Percentiles rank a stretch among this genome's conserved stretches.
Conservation (phyloP, 1,284 basidiomycete genomes). For the Pseudomicrostroma phylloplanum region DNA sequence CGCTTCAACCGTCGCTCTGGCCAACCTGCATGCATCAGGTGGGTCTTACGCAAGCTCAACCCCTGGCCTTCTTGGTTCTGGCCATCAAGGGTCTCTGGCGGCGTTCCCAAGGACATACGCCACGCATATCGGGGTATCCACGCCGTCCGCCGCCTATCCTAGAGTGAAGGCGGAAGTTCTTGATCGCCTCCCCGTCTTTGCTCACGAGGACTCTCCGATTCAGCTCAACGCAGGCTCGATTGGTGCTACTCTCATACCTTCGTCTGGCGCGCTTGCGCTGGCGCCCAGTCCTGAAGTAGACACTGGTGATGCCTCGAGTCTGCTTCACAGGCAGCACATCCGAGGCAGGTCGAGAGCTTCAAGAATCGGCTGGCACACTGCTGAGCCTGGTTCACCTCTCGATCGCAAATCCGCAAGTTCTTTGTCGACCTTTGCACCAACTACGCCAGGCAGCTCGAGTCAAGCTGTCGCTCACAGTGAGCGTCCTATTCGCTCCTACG, state of each 20-base stretch:
- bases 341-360: conserved; percentile 29
- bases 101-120: background rate
- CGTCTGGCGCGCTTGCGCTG: conserved; percentile 19
- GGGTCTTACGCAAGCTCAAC: too few relatives aligned
- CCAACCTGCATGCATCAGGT: background rate
- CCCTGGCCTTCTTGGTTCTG: background rate
- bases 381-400: conserved; percentile 39
- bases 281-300: conserved; percentile 31
- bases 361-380: conserved; percentile 30
- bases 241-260: background rate
- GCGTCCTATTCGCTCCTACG: background rate
- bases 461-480: background rate
- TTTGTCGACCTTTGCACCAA: background rate
- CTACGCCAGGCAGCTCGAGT: background rate
- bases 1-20: background rate
- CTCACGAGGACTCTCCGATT: background rate
- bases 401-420: conserved; percentile 23
- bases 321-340: background rate
- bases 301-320: conserved; percentile 13
- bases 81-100: background rate
- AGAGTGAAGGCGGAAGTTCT: too few relatives aligned
- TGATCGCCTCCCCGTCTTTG: conserved; percentile 5
- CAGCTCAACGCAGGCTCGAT: background rate
- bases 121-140: background rate
- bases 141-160: conserved; percentile 1